These are phyloP conservation scores for Aaosphaeria pasadenensis DNA, from an alignment of 2,329 filamentous ascomycete species.

Conservation along the genomic window DNA sequence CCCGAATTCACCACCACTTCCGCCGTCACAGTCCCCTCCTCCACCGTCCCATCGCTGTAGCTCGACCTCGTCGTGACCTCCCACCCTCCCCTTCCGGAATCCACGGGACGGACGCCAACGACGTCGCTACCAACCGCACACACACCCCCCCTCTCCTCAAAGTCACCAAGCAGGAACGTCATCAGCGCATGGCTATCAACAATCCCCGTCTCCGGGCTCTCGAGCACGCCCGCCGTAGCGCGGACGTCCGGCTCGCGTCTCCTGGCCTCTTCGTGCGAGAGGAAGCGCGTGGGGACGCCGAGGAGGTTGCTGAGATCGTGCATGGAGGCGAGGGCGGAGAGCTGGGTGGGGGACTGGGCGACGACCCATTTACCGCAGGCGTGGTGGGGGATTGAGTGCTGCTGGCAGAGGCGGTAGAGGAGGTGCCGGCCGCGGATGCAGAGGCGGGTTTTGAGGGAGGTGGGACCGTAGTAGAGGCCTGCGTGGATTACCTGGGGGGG, in stretches of 20 bases:
- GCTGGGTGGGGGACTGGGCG: constrained; percentile 73
- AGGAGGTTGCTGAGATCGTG: constrained; percentile 54
- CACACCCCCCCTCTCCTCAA: constrained; percentile 74
- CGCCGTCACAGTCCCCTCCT: constrained; percentile 61
- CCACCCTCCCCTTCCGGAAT: constrained; percentile 63
- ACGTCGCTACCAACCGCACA: constrained; percentile 69
- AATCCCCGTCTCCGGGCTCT: constrained; percentile 83
- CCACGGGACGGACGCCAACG: constrained; percentile 54
- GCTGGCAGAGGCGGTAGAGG: constrained; percentile 77
- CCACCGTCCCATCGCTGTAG: constrained; percentile 25
- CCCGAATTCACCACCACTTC: constrained; percentile 83
- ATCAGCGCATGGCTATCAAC: constrained; percentile 85
- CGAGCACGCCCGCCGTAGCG: constrained; percentile 71
- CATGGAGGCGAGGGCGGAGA: constrained; percentile 48
- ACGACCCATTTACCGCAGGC: constrained; percentile 39
- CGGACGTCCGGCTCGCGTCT: constrained; percentile 71
- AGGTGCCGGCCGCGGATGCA: constrained; percentile 75
- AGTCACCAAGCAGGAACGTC: constrained; percentile 71
- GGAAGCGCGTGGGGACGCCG: constrained; percentile 72
- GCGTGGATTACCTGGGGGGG: constrained; percentile 90
- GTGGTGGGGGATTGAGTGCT: constrained; percentile 72
- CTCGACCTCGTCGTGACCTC: constrained; percentile 54
- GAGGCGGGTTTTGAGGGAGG: constrained; percentile 75
- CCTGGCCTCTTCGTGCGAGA: constrained; percentile 56
- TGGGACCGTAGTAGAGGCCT: constrained; percentile 81